These are phyloP conservation scores for Dipteronia sinensis DNA, from an alignment of 345 rosid genomes.

Conservation along the genomic window DNA sequence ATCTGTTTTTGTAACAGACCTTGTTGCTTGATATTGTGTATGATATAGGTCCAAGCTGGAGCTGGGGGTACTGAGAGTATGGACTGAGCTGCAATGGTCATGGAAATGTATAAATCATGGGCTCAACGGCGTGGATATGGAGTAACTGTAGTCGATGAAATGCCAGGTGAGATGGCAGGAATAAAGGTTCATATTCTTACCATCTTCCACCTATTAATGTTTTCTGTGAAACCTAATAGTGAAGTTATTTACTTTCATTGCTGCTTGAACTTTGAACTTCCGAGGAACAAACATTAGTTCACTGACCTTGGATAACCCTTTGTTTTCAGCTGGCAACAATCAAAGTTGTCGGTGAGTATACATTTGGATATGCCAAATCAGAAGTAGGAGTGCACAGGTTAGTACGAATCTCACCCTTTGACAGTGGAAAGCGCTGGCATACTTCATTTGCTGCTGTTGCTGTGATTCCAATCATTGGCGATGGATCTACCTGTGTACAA, in stretches of 20 bases:
- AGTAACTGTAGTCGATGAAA: constrained; percentile 78
- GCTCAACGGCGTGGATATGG: constrained; percentile 66
- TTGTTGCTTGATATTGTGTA: constrained; percentile 11
- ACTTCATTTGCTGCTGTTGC: constrained; percentile 99
- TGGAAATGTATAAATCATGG: constrained; percentile 91
- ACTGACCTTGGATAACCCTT: constrained; percentile 10
- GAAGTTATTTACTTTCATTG: background rate
- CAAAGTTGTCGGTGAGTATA: constrained; percentile 87
- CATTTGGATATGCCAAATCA: constrained; percentile 96
- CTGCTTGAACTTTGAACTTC: background rate
- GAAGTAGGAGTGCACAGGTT: constrained; percentile 97
- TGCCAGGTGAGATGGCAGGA: constrained; percentile 91
- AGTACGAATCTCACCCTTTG: constrained; percentile 94
- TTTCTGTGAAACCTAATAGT: background rate
- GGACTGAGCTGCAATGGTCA: constrained; percentile 97
- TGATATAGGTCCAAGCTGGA: constrained; percentile 88
- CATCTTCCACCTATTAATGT: constrained; percentile 11
- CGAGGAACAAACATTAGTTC: constrained; percentile 4
- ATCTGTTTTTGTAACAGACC: background rate
- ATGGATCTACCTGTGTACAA: constrained; percentile 73
- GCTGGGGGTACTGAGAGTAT: constrained; percentile 99
- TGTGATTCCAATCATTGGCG: constrained; percentile 82
- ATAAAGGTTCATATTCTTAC: constrained; percentile 70
- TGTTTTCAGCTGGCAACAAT: constrained; percentile 86
- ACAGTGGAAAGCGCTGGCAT: constrained; percentile 85